Evolutionary conservation across 176 grass and related monocot genomes (phyloP).

Genomic region (Ampelocalamus luodianensis): DNA sequence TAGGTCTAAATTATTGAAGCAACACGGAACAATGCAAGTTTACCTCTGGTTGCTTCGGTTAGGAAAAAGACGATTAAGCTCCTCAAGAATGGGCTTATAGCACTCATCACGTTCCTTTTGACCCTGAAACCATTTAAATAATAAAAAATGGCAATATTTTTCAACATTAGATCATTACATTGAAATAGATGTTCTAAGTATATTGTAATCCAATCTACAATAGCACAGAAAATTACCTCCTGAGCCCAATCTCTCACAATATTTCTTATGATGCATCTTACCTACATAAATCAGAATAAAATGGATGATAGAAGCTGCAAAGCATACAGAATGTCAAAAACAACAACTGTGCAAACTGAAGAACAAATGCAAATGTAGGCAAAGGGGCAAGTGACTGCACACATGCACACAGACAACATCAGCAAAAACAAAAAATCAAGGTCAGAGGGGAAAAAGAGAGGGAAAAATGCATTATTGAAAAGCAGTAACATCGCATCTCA

Average conservation of each 20-base stretch:
- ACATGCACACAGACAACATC: conserved; percentile 16
- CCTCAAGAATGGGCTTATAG: conserved; percentile 92
- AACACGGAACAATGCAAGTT: conserved; percentile 2
- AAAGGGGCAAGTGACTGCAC: conserved; percentile 7
- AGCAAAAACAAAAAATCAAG: neutral
- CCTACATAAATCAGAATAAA: conserved; percentile 58
- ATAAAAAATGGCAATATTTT: conserved; percentile 15
- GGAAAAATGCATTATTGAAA: conserved; percentile 28
- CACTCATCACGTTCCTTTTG: conserved; percentile 92
- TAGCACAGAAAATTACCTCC: conserved; percentile 65
- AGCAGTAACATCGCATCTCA: conserved; percentile 25
- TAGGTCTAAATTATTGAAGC: conserved; percentile 28
- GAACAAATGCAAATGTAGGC: conserved; percentile 19
- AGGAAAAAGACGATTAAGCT: conserved; percentile 89
- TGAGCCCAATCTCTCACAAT: conserved; percentile 94
- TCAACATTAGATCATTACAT: conserved; percentile 12
- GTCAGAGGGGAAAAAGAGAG: neutral
- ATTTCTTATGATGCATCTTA: conserved; percentile 97
- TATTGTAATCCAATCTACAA: conserved; percentile 25
- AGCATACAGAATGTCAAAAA: neutral
- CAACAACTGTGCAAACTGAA: conserved; percentile 2
- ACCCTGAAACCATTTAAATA: conserved; percentile 60
- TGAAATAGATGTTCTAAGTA: conserved; percentile 12
- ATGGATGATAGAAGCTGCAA: conserved; percentile 29
- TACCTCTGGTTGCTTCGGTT: conserved; percentile 67